Evolutionary conservation across 2,329 filamentous ascomycete genomes (phyloP), one percentile per base, ranked within the genome.

Genomic region (Stylonectria norvegica): DNA sequence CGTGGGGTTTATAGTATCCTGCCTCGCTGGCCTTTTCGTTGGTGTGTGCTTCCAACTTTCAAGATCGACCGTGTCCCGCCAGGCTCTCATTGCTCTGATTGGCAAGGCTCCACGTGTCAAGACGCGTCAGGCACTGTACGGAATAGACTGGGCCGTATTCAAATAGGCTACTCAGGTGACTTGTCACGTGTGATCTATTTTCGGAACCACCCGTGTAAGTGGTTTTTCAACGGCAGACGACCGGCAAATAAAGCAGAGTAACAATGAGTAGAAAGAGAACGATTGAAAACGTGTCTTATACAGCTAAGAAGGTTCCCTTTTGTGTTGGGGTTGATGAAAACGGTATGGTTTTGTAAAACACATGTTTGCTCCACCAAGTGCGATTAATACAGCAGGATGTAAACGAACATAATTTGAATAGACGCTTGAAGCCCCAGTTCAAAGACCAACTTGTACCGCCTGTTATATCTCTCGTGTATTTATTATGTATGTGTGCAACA

Each of bases 21-120:
- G 55, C 55, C 47, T 58, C 53, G 55, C 55, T 58, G 55, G 55
- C 55, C 55, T 58, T 58, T 58, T 58, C 55, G 47, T 38, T 25
- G 19, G 25, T 44, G 36, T 47, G 45, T 50, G 43, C 40, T 40
- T 48, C 43, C 52, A 41, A 47, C 43, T 44, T 49, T 42, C 47
- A 49, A 20, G 45, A 45, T 47, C 45, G 48, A 56, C 51, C 45
- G 49, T 53, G 50, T 50, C 48, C 50, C 45, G 43, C 27, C 22
- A 15, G 34, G 47, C 22, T 53, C 55, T 43, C 51, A 38, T 55
- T 53, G 36, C 55, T 44, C 29, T 53, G 49, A 52, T 58, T 53
- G 55, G 55, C 20, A 56, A 52, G 17, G 48, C 20, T 20, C 12
- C 0, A 0, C 12, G 55, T 58, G 35, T n/a, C 7, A 35, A 20